phyloP scores from a whole-genome alignment of 805 yeast species.

The Teunomyces stri region DNA sequence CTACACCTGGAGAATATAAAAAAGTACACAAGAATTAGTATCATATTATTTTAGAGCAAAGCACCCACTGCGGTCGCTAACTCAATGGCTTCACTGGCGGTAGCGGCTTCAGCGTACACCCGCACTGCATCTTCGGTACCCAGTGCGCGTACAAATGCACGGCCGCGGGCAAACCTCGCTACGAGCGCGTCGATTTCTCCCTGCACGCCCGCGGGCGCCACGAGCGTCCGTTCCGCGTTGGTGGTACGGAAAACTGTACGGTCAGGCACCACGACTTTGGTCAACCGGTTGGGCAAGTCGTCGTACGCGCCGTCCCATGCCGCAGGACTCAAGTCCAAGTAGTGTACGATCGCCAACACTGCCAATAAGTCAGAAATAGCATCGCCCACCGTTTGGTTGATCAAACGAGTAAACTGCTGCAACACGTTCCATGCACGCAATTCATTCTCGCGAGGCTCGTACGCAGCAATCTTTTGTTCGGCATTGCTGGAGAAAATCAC shows the following conservation, averaged over 20 bases:
- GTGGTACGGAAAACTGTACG: slow-evolving; percentile 77
- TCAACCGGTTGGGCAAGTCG: slow-evolving; percentile 83
- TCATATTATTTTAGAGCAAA: slow-evolving; percentile 14
- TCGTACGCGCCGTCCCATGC: slow-evolving; percentile 76
- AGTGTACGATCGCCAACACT: slow-evolving; percentile 62
- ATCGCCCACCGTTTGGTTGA: slow-evolving; percentile 98
- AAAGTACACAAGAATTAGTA: slow-evolving; percentile 14
- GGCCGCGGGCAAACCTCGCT: slow-evolving; percentile 52
- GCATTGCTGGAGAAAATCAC: slow-evolving; percentile 68
- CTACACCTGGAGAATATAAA: slow-evolving; percentile 82
- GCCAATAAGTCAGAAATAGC: slow-evolving; percentile 89
- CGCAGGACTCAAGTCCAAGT: slow-evolving; percentile 55
- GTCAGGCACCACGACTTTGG: slow-evolving; percentile 81
- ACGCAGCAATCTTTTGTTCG: slow-evolving; percentile 33
- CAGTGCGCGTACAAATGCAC: slow-evolving; percentile 94
- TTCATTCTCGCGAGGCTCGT: slow-evolving; percentile 42
- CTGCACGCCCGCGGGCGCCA: slow-evolving; percentile 78
- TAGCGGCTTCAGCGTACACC: slow-evolving; percentile 85
- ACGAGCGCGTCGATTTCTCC: slow-evolving; percentile 65
- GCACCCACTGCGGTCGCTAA: slow-evolving; percentile 29
- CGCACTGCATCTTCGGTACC: slow-evolving; percentile 98
- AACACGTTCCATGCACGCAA: slow-evolving; percentile 45
- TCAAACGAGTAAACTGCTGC: slow-evolving; percentile 60
- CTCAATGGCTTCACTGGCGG: slow-evolving; percentile 26
- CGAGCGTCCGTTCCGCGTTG: slow-evolving; percentile 82